Base-by-base conservation (phyloP, 2,329 filamentous ascomycete species). In the Chaetomium sp. region DNA sequence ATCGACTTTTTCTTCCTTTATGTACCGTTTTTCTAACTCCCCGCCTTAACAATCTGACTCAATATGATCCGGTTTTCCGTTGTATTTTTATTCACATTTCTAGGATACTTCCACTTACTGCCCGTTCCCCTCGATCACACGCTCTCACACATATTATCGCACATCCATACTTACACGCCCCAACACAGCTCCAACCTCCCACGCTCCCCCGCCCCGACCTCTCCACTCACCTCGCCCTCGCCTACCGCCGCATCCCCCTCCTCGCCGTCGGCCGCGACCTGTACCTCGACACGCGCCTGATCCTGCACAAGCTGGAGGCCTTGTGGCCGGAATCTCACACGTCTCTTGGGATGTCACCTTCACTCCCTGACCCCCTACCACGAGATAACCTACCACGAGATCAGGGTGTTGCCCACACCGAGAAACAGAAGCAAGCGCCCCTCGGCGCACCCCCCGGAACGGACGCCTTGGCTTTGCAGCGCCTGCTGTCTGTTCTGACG, bases 261-360 rank as follows among this genome's bases (percentile, higher is more conserved):
- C 70, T 89, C 50, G 72, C 81, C 27, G 82, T 89, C 61, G 86
- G 84, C 12, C 75, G 79, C 5, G 81, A 88, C 65, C 72, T 90
- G 44, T 89, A 88, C 71, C 73, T 82, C 58, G 87, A 90, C 72
- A 84, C 84, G 2, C 80, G 84, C 2, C 77, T 89, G 27, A 89
- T 89, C 62, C 69, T 90, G 19, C 69, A 69, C 33, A 85, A 83
- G 67, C 79, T 90, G 1, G 83, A 88, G 63, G 63, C 72, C 1
- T 70, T 79, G 38, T 81, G 66, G 3, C 73, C 78, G n/a, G 6
- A 3, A 1, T 6, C 35, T 8, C n/a, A 11, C 1, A 19, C 27
- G 8, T 19, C 40, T 14, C 40, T 6, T 2, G 10, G 6, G 12
- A n/a, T 11, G 4, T 11, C 11, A 42, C 40, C 12, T 14, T 5